Percentiles rank a stretch among this genome's conserved stretches.
Conservation (phyloP, 202 grass and related monocot genomes). For the Setaria italica region DNA sequence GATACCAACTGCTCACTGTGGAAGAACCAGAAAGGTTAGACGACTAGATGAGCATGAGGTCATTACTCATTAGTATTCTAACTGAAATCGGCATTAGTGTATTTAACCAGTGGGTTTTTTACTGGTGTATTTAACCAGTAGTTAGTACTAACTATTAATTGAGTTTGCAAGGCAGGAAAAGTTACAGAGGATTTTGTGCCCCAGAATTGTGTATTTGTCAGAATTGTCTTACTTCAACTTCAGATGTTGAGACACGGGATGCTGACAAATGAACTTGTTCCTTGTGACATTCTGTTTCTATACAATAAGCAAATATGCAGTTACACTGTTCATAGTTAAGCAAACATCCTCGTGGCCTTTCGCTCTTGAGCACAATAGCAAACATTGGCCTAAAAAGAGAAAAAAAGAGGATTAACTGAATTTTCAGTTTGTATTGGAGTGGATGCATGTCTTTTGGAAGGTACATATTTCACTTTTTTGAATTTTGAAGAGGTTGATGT, state of each 20-base stretch:
- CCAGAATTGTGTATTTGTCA: background rate
- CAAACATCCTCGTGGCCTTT: background rate
- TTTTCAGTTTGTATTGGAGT: background rate
- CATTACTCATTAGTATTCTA: background rate
- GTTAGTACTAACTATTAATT: background rate
- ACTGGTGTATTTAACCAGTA: background rate
- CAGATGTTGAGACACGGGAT: background rate
- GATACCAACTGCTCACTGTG: background rate
- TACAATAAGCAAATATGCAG: background rate
- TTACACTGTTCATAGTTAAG: background rate
- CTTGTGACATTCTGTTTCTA: background rate
- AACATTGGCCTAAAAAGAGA: background rate
- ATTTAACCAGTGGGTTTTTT: background rate
- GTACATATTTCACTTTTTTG: too few relatives aligned
- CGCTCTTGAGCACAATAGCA: background rate
- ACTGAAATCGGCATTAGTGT: background rate
- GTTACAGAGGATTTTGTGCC: background rate
- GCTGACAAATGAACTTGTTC: background rate
- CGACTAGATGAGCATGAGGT: background rate
- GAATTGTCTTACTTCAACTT: slow-evolving; percentile 7
- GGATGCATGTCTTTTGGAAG: background rate
- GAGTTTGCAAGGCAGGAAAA: background rate
- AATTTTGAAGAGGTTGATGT: too few relatives aligned
- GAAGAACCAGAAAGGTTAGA: background rate
- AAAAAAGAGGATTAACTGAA: background rate